Evolutionary conservation across 148 eudicot species (phyloP).

Genomic region (Cornus florida): DNA sequence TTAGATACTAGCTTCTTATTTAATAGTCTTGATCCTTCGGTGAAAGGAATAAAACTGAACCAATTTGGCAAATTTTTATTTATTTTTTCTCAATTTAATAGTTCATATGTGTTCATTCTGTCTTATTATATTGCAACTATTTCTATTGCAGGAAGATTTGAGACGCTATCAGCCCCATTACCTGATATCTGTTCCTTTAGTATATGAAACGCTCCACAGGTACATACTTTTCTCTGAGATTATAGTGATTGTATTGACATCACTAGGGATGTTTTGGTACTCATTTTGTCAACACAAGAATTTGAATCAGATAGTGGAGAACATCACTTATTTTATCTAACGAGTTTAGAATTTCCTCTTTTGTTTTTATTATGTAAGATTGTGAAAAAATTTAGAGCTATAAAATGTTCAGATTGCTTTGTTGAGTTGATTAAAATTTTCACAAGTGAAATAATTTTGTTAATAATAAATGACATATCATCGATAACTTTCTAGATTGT

Average conservation of each 20-base stretch:
- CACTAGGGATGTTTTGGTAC: too few relatives aligned
- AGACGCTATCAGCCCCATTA: constrained; percentile 76
- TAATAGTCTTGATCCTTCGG: background rate
- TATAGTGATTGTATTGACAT: background rate
- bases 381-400: too few relatives aligned
- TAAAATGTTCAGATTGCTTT: background rate
- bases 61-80: background rate
- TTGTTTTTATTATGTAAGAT: background rate
- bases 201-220: constrained; percentile 92
- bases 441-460: background rate
- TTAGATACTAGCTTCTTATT: background rate
- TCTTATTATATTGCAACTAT: constrained; percentile 24
- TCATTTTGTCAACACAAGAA: too few relatives aligned
- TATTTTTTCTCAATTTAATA: background rate
- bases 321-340: background rate
- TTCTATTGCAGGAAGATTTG: constrained; percentile 78
- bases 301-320: background rate
- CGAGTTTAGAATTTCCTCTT: background rate
- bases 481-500: too few relatives aligned
- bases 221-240: constrained; percentile 24
- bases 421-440: background rate
- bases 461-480: background rate
- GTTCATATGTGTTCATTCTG: background rate
- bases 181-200: constrained; percentile 83
- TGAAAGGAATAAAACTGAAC: background rate